phyloP scores from a whole-genome alignment of 805 yeast species.

The Yamadazyma olivae region DNA sequence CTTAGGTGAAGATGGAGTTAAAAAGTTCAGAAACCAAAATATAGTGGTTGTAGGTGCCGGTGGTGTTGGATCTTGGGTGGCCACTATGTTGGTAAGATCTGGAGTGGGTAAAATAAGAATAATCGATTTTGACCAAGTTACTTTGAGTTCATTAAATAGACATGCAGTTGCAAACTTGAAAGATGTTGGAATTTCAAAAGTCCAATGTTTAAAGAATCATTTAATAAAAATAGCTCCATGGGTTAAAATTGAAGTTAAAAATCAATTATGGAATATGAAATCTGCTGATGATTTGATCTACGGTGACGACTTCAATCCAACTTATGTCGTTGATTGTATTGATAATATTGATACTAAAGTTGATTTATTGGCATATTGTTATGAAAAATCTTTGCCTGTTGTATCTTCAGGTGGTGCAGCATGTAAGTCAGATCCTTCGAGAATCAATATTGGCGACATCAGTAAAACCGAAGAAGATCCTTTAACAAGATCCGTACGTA shows the following conservation, averaged over 20 bases:
- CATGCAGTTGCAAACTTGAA: constrained; percentile 89
- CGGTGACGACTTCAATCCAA: constrained; percentile 53
- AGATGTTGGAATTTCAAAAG: constrained; percentile 94
- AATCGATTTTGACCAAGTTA: constrained; percentile 95
- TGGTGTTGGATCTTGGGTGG: constrained; percentile 98
- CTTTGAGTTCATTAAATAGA: constrained; percentile 85
- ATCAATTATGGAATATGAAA: constrained; percentile 72
- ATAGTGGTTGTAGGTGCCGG: constrained; percentile 91
- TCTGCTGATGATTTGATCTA: constrained; percentile 60
- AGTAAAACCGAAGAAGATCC: constrained; percentile 93
- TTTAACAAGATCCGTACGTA: constrained; percentile 79
- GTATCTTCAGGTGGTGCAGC: constrained; percentile 97
- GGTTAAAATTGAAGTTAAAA: constrained; percentile 75
- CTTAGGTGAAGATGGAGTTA: constrained; percentile 81
- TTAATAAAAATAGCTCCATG: constrained; percentile 85
- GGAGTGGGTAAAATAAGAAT: constrained; percentile 79
- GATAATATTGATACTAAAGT: constrained; percentile 97
- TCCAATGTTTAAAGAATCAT: constrained; percentile 70
- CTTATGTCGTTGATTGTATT: constrained; percentile 88
- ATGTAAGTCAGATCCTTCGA: constrained; percentile 90
- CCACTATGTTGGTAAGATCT: constrained; percentile 85
- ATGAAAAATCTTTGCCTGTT: constrained; percentile 58
- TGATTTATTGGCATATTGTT: constrained; percentile 75
- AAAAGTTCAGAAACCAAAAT: constrained; percentile 62
- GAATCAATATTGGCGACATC: constrained; percentile 86